Evolutionary conservation across 2,329 filamentous ascomycete genomes (phyloP).

Genomic region (Cladophialophora yegresii): DNA sequence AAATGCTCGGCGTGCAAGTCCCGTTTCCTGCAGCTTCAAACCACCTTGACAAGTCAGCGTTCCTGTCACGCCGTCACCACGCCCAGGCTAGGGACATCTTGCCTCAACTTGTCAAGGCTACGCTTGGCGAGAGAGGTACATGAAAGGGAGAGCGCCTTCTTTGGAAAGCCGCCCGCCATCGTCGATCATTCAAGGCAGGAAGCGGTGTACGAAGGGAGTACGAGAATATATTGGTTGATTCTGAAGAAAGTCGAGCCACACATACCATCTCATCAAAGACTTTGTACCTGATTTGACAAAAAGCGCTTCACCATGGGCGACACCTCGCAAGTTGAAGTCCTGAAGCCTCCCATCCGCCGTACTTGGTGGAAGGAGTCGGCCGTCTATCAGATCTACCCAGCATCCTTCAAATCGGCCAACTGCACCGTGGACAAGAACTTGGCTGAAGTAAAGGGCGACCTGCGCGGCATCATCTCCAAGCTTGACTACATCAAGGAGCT

Average conservation of each 20-base stretch:
- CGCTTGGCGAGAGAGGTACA: background rate
- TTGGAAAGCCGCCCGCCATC: background rate
- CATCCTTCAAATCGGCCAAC: conserved; percentile 55
- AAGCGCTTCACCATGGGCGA: background rate
- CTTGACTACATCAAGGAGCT: conserved; percentile 65
- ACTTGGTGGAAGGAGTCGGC: conserved; percentile 60
- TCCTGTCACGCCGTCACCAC: background rate
- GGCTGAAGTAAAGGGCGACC: conserved; percentile 62
- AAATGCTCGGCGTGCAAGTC: background rate
- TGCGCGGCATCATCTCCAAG: conserved; percentile 65
- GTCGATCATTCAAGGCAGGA: background rate
- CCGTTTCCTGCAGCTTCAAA: background rate
- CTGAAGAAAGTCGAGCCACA: background rate
- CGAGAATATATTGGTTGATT: background rate
- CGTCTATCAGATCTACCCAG: conserved; percentile 63
- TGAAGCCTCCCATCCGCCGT: conserved; percentile 17
- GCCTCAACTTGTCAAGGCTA: background rate
- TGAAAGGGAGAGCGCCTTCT: background rate
- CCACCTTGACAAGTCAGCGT: background rate
- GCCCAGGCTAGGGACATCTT: background rate
- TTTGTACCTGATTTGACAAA: background rate
- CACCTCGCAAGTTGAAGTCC: conserved; percentile 3
- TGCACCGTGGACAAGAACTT: conserved; percentile 43
- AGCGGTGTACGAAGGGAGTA: background rate
- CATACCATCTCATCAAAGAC: background rate